phyloP scores from a whole-genome alignment of 106 monocot genomes.

The Iris macrosiphon region DNA sequence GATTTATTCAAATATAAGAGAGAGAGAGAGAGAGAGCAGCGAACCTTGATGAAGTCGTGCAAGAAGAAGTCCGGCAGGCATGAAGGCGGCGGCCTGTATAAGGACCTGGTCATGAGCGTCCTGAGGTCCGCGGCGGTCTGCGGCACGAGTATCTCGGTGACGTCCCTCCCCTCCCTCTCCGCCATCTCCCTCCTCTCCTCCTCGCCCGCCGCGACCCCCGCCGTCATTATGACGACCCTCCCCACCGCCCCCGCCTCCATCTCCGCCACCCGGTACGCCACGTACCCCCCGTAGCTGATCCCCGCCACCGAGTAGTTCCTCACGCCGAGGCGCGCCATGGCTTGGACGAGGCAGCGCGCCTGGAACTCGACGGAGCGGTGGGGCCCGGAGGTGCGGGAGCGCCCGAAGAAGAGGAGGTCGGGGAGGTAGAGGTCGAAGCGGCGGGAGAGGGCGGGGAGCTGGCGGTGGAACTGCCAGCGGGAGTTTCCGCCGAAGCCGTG shows the following conservation, averaged over 20 bases:
- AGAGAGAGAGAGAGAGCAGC: too few species aligned
- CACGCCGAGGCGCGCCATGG: constrained; percentile 37
- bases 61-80: constrained; percentile 62
- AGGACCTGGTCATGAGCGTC: constrained; percentile 30
- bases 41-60: constrained; percentile 56
- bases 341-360: constrained; percentile 31
- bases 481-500: constrained; percentile 62
- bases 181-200: constrained; percentile 29
- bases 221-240: constrained; percentile 39
- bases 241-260: constrained; percentile 23
- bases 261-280: constrained; percentile 57
- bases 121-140: constrained; percentile 36
- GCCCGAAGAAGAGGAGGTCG: constrained; percentile 58
- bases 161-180: constrained; percentile 35
- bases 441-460: constrained; percentile 32
- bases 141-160: constrained; percentile 50
- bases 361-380: constrained; percentile 40
- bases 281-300: constrained; percentile 56
- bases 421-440: constrained; percentile 54
- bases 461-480: constrained; percentile 45
- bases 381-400: constrained; percentile 9
- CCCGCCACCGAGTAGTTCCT: constrained; percentile 37
- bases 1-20: too few species aligned
- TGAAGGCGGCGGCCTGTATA: constrained; percentile 35
- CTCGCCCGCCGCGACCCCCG: constrained; percentile 25